A percentile compares a stretch with the other conserved stretches of the same genome.
These are phyloP conservation scores for Cryptococcus maquisensis DNA, from an alignment of 1,284 basidiomycete species.

Conservation along the genomic window DNA sequence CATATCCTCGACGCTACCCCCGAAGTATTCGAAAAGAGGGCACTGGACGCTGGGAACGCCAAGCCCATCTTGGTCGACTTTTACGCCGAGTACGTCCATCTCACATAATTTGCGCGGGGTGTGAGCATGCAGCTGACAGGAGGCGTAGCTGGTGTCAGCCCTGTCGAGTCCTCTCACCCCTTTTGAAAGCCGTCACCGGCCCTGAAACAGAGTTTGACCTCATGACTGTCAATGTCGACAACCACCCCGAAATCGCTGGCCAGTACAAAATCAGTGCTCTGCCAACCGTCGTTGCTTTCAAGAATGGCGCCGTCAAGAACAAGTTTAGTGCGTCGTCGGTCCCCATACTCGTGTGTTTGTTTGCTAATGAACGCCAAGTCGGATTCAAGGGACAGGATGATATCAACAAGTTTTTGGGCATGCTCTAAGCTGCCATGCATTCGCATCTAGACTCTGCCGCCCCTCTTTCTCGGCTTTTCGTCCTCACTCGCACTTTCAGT, in stretches of 20 bases:
- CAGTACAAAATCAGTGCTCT: slow-evolving; percentile 46
- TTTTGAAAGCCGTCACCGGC: slow-evolving; percentile 39
- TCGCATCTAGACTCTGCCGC: neutral
- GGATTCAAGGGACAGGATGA: slow-evolving; percentile 41
- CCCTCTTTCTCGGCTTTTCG: neutral
- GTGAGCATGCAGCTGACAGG: neutral
- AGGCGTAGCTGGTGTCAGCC: slow-evolving; percentile 46
- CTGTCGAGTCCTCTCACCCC: slow-evolving; percentile 45
- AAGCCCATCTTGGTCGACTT: slow-evolving; percentile 48
- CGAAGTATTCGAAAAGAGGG: slow-evolving; percentile 27
- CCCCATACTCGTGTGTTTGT: too few species aligned
- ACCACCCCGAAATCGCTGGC: slow-evolving; percentile 40
- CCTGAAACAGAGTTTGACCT: slow-evolving; percentile 39
- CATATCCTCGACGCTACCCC: slow-evolving; percentile 34
- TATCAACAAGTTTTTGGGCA: slow-evolving; percentile 43
- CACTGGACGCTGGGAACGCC: slow-evolving; percentile 16
- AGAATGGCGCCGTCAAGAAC: slow-evolving; percentile 44
- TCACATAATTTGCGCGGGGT: neutral
- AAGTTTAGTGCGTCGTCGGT: slow-evolving; percentile 45
- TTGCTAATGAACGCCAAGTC: slow-evolving; percentile 24
- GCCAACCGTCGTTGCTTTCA: slow-evolving; percentile 48
- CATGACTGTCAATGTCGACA: slow-evolving; percentile 46
- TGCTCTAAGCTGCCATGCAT: slow-evolving; percentile 18
- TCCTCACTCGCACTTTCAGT: neutral
- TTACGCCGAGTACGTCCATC: slow-evolving; percentile 39